Evolutionary conservation across 176 grass and related monocot genomes (phyloP), one percentile per base, ranked within the genome.

Genomic region (Ensete ventricosum): DNA sequence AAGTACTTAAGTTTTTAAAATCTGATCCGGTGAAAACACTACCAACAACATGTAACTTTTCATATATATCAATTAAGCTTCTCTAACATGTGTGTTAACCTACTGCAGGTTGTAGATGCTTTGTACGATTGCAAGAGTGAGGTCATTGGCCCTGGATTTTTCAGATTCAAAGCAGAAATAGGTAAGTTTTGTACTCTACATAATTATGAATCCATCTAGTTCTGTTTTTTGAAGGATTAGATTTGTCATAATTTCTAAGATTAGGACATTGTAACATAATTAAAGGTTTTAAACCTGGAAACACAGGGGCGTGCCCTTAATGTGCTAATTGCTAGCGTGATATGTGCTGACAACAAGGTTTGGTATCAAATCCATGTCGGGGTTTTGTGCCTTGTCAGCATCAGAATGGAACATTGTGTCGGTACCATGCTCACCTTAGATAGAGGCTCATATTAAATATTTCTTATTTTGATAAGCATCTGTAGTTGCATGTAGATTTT

Each of bases 161-260:
- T 99, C 80, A 99, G 96, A 82, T 99, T 99, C 86, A 99, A 99
- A 87, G 90, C 91, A 55, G 96, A 99, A 86, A 99, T 99, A 79
- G 91, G 91, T 95, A 99, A 49, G 53, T 20, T 70, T 51, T 50
- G 48, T 6, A 70, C 67, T 10, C 13, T 0, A 50, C 34, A 43
- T 43, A 43, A 43, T 43, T 43, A 6, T 43, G 34, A 43, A 50
- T 70, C 67, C 10, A 52, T 70, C 67, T 27, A 65, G 21, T 65
- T 25, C 6, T 65, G 63, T 65, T 6, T 65, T 10, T 25, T 65
- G 17, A 65, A 26, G 23, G 63, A 65, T 65, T 65, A 8, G 25
- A 49, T 8, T 70, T 50, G 67, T 9, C 1, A 50, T 50, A n/a
- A 17, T 29, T 29, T 29, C 14, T 60, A 60, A 60, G 57, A 60